Conservation (phyloP, 371 early-diverging fungal genomes). For the Blakeslea trispora region DNA sequence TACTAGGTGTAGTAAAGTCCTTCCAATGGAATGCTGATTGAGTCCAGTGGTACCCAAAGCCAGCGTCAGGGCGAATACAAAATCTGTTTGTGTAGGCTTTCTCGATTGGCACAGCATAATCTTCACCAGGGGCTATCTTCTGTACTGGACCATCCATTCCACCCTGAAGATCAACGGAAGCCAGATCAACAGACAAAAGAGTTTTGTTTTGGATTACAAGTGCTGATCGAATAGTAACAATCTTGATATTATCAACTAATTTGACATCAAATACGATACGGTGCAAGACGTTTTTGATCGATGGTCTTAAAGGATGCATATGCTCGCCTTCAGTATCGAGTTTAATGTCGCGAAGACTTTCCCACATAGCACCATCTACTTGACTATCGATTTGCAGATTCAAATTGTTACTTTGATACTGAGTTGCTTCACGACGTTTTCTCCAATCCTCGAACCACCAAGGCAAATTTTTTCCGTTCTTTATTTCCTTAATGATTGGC, state of each 20-base stretch:
- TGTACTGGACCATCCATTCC: conserved; percentile 51
- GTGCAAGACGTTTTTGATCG: conserved; percentile 76
- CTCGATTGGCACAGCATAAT: conserved; percentile 86
- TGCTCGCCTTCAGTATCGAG: conserved; percentile 88
- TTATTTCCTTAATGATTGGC: conserved; percentile 66
- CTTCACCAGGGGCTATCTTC: conserved; percentile 77
- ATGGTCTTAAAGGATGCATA: conserved; percentile 78
- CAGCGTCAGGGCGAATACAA: conserved; percentile 81
- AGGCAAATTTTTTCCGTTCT: conserved; percentile 74
- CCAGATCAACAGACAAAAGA: conserved; percentile 76
- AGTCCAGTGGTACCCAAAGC: conserved; percentile 84
- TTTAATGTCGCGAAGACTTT: conserved; percentile 81
- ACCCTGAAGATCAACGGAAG: conserved; percentile 68
- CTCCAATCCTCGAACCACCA: conserved; percentile 98
- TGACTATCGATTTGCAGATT: conserved; percentile 82
- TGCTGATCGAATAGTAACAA: conserved; percentile 89
- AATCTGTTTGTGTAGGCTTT: conserved; percentile 77
- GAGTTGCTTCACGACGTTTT: conserved; percentile 70
- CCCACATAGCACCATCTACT: conserved; percentile 77
- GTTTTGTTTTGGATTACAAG: conserved; percentile 84
- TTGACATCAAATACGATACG: conserved; percentile 86
- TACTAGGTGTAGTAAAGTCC: conserved; percentile 47
- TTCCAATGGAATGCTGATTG: conserved; percentile 68
- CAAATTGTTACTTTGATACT: conserved; percentile 63
- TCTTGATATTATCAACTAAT: conserved; percentile 84